Base-by-base conservation (phyloP, 148 eudicot species). In the Rhododendron ferrugineum region DNA sequence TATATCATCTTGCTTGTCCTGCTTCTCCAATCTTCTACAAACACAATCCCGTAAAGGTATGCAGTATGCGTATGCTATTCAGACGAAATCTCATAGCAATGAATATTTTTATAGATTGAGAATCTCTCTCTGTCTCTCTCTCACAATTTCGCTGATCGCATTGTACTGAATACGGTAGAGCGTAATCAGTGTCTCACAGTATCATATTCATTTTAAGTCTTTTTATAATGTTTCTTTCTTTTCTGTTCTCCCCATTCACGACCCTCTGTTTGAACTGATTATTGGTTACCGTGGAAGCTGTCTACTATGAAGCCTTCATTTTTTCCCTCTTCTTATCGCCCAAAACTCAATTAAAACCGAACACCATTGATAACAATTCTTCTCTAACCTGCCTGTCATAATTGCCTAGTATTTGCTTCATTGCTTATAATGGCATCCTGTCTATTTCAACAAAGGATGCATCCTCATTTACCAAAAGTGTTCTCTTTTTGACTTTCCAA, bases 1-100 rank as follows among this genome's bases (percentile, higher is more conserved):
- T 96, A 36, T 96, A 96, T 86, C 99, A 96, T 85, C 99, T 96
- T 86, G 99, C 99, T 49, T 96, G 99, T 85, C 99, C 99, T 68
- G 99, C 99, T 49, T 96, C 99, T 54, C 99, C 99, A 18, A 95
- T 96, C 79, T 96, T 95, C 89, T 96, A 96, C 94, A 96, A 96
- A 88, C 92, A 96, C 90, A 96, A 95, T 83, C 97, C 99, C 87
- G 99, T 96, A 22, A 96, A 96, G 94, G 99, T 91, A 72, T 37
- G 42, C 42, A 40, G 42, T 40, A 40, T 40, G 42, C 42, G 6
- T 40, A 40, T 74, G 82, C 83, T 20, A 30, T 83, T 30, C 46
- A 68, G 37, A 32, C 3, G 44, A 22, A 72, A 83, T 68, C 36
- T 18, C 15, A 42, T 10, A 34, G 47, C 40, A 54, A 34, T 15